These are phyloP conservation scores for Malus hybrid DNA, from an alignment of 331 rosid species.

Conservation along the genomic window DNA sequence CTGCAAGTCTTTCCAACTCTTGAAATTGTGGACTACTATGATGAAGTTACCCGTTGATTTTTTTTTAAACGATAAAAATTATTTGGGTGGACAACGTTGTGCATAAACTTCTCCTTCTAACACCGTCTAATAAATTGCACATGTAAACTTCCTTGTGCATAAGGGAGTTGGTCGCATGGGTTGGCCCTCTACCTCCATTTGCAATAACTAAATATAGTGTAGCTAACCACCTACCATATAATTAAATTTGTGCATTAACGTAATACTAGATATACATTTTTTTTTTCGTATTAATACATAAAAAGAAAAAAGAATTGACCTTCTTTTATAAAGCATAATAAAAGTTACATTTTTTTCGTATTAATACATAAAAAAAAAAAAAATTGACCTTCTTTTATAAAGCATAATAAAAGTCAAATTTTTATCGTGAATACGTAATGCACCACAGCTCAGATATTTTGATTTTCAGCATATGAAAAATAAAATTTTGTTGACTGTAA, in stretches of 20 bases:
- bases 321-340: no score
- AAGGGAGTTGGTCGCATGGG: neutral
- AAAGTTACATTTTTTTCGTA: neutral
- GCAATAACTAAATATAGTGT: neutral
- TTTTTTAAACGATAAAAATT: neutral
- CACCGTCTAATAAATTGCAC: neutral
- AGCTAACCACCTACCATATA: neutral
- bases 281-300: neutral
- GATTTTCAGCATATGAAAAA: neutral
- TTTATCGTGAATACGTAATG: neutral
- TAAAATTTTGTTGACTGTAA: conserved; percentile 4
- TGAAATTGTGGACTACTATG: no score
- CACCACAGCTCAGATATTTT: neutral
- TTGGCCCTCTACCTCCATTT: neutral
- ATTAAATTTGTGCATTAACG: neutral
- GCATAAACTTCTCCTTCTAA: neutral
- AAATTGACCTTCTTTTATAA: no score
- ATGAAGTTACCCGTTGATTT: no score
- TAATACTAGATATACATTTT: neutral
- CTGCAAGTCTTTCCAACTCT: fast-evolving
- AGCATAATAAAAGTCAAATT: neutral
- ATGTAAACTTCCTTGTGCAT: neutral
- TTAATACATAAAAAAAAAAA: neutral
- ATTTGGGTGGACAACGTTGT: neutral
- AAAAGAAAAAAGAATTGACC: neutral